Base-by-base conservation (phyloP, 805 yeast genomes). In the Lipomyces mesembrius region DNA sequence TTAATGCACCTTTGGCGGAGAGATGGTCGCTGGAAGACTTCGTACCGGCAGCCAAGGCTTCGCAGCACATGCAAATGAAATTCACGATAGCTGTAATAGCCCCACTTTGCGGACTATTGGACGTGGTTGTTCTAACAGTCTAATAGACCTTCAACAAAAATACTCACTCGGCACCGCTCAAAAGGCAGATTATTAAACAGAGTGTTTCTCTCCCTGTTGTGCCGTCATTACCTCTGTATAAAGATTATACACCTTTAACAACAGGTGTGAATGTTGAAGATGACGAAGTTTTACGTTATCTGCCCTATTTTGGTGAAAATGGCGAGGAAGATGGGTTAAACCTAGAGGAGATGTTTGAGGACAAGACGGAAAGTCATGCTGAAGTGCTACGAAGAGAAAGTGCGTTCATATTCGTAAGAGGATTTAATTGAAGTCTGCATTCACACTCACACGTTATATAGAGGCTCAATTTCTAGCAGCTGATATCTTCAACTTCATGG, bases 291-390 rank as follows among this genome's bases (percentile, higher is more conserved):
- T 51, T 67, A 29, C 60, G 69, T 2, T 67, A 67, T 35, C 62
- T 66, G 56, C 71, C 71, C 7, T 67, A 67, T 34, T 67, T 67
- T 51, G 71, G 71, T 7, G 71, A 67, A 37, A 67, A 67, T 55
- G 71, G 70, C 17, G 71, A 67, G 57, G 71, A 67, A 37, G 62
- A 60, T 3, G 71, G 69, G 3, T 55, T 67, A 17, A 34, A 67
- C 35, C 59, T 67, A 34, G 71, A 67, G 34, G 71, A 67, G 49
- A 63, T 63, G 52, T 67, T 67, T 57, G 70, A 67, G 53, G 71
- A 67, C 35, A 60, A 62, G 27, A 67, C 71, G 5, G 71, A 63
- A 37, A 57, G 61, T 25, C 70, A 58, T 2, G 57, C 57, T 12
- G 69, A 65, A 27, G 55, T 56, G 27, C 22, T 67, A 29, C 62